phyloP scores from a whole-genome alignment of 2,329 filamentous ascomycete genomes.

The Colletotrichum lindemuthianum region DNA sequence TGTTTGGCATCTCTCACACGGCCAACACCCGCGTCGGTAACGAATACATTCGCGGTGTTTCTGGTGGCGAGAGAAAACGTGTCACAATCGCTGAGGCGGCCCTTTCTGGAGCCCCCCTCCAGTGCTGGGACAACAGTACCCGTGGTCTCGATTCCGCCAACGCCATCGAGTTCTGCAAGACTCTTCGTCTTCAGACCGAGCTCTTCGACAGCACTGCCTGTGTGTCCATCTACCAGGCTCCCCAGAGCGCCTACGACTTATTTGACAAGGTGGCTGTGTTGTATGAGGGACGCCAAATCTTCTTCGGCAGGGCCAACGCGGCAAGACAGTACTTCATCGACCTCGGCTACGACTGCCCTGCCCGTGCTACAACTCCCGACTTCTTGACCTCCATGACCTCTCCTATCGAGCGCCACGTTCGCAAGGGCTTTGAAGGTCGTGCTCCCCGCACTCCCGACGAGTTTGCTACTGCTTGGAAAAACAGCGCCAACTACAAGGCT shows the following conservation, averaged over 20 bases:
- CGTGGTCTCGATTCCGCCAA: conserved; percentile 80
- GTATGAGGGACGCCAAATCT: conserved; percentile 71
- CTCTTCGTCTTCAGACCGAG: conserved; percentile 73
- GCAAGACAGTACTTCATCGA: conserved; percentile 74
- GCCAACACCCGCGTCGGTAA: conserved; percentile 79
- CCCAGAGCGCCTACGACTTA: conserved; percentile 70
- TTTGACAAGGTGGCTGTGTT: conserved; percentile 69
- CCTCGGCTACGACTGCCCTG: conserved; percentile 73
- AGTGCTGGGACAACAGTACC: conserved; percentile 78
- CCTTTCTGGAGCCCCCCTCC: conserved; percentile 68
- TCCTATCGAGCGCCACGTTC: conserved; percentile 64
- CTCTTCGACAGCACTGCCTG: conserved; percentile 72
- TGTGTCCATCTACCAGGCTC: conserved; percentile 80
- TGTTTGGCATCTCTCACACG: conserved; percentile 79
- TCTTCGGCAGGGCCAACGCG: conserved; percentile 67
- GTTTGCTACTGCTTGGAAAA: conserved; percentile 68
- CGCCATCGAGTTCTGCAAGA: conserved; percentile 79
- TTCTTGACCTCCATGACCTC: conserved; percentile 78
- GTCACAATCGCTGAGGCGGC: conserved; percentile 71
- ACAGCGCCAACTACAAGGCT: conserved; percentile 59
- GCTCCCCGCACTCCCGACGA: conserved; percentile 70
- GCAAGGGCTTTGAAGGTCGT: conserved; percentile 64
- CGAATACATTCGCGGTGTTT: conserved; percentile 79
- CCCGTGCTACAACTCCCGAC: conserved; percentile 75
- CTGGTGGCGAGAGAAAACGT: conserved; percentile 77